Percentiles rank a stretch among this genome's conserved stretches.
Evolutionary conservation across 2,329 filamentous ascomycete genomes (phyloP).

Genomic region (Thelonectria discophora): DNA sequence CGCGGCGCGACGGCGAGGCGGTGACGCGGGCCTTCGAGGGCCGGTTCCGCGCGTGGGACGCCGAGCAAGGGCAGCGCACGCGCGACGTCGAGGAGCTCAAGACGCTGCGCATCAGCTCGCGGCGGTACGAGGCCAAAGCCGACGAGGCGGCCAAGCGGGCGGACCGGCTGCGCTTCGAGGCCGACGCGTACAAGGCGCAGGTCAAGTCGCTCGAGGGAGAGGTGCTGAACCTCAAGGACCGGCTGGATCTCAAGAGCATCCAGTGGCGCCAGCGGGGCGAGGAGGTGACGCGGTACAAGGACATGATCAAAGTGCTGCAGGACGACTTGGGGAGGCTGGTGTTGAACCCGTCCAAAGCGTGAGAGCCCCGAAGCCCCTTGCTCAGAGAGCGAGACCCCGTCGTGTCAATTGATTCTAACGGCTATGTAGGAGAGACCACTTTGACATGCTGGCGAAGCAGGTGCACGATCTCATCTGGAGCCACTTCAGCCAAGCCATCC

Average conservation of each 20-base stretch:
- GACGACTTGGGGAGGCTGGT: neutral
- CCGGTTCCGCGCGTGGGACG: neutral
- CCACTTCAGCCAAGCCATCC: constrained; percentile 3
- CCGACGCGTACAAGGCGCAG: neutral
- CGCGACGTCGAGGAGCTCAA: neutral
- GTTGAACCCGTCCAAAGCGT: neutral
- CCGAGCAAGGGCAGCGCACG: neutral
- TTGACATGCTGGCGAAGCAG: neutral
- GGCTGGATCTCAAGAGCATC: neutral
- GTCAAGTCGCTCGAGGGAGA: neutral
- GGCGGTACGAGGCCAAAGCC: neutral
- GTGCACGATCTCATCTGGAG: neutral
- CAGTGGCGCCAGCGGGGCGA: neutral
- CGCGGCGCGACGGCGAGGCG: neutral
- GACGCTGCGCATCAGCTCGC: neutral
- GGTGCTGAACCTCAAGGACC: neutral
- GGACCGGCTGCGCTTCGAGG: neutral
- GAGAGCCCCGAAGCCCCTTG: neutral
- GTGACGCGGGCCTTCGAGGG: neutral
- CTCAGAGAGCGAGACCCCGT: too few species aligned
- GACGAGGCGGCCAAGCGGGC: neutral
- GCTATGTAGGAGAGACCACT: neutral
- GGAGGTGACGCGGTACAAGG: neutral
- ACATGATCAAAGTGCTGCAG: neutral
- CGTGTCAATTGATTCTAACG: neutral